Evolutionary conservation across 2,329 filamentous ascomycete genomes (phyloP).

Genomic region (Talaromyces sp.): DNA sequence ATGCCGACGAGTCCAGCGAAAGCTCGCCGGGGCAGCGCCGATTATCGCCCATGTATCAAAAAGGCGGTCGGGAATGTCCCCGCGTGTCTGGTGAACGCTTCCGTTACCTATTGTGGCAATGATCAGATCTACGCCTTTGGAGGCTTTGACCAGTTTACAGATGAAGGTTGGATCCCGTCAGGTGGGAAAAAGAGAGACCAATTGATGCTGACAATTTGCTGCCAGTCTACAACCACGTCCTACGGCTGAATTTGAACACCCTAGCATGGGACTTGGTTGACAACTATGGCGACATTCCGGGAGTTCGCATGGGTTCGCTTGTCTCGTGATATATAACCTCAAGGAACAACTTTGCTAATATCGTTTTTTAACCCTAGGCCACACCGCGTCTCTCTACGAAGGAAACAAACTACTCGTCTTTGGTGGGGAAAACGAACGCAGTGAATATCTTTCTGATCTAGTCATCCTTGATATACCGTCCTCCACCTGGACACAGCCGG

Average conservation of each 20-base stretch:
- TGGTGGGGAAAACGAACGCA: constrained; percentile 95
- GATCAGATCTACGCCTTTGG: constrained; percentile 98
- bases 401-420: constrained; percentile 95
- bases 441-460: constrained; percentile 90
- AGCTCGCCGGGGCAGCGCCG: constrained; percentile 55
- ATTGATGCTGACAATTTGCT: constrained; percentile 1
- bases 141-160: constrained; percentile 97
- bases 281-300: constrained; percentile 97
- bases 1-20: constrained; percentile 83
- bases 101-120: constrained; percentile 96
- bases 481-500: constrained; percentile 90
- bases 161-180: constrained; percentile 60
- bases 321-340: constrained; percentile 4
- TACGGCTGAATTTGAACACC: constrained; percentile 78
- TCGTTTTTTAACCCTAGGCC: constrained; percentile 53
- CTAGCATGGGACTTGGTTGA: constrained; percentile 94
- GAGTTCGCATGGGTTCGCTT: constrained; percentile 83
- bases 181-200: not conserved
- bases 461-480: constrained; percentile 94
- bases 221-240: constrained; percentile 89
- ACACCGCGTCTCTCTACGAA: constrained; percentile 90
- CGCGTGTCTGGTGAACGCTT: constrained; percentile 94
- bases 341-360: not conserved
- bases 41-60: constrained; percentile 81
- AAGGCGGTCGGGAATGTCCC: constrained; percentile 75